Evolutionary conservation across 2,329 filamentous ascomycete genomes (phyloP), one percentile per base, ranked within the genome.

Genomic region (Rhynchosporium graminicola): DNA sequence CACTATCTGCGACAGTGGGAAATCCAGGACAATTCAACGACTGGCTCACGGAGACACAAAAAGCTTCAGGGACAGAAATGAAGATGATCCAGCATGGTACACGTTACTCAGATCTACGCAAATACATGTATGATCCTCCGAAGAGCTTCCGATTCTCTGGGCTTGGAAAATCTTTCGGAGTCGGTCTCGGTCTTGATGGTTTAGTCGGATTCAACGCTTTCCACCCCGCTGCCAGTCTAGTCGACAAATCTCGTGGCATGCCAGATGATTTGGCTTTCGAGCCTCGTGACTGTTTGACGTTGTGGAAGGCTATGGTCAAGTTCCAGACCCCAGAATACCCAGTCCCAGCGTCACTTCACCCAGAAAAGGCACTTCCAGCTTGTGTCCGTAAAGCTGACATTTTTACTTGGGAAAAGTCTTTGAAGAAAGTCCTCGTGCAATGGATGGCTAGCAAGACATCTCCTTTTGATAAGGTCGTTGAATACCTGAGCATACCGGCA

Each of bases 61-160:
- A 80, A 61, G 79, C 80, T 1, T 86, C 86, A 62, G 87, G 87
- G 0, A 81, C 83, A 46, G 80, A 88, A 0, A 72, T 93, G 13
- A 83, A 82, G 28, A 90, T 89, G 81, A 83, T 93, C 12, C 78
- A 86, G 48, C 88, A 93, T 69, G 77, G 78, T 1, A 82, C 87
- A 42, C 81, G 90, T 54, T 93, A 92, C 74, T 92, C 88, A 0
- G 90, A 94, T 71, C 77, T 94, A 1, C 81, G 89, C n/a, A 92
- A 92, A 69, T 92, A 90, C 68, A 74, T 86, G 42, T 92, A 90
- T 72, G 74, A 78, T 0, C 80, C 86, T 2, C 80, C 80, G 0
- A 71, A 75, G 3, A 77, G 77, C 28, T 74, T 76, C 4, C 72
- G 76, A 29, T 74, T 76, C 68, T 63, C 60, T 28, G 73, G 69